Evolutionary conservation across 108 stramenopile species (phyloP).

Genomic region (Cyclotella baltica): DNA sequence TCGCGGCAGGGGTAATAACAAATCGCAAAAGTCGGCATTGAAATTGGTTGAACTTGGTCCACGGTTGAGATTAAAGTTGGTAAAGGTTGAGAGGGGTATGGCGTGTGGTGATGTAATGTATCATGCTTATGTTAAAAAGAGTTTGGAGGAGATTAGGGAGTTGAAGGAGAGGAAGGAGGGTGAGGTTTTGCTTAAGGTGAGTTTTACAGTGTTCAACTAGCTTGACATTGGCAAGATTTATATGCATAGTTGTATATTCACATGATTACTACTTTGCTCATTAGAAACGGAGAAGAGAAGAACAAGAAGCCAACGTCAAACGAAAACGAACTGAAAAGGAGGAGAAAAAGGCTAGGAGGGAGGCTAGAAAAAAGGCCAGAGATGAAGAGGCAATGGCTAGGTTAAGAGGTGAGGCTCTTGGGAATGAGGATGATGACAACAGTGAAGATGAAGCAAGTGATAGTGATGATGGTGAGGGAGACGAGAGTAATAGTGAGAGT

Average conservation of each 20-base stretch:
- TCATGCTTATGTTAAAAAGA: constrained; percentile 91
- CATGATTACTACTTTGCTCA: not conserved
- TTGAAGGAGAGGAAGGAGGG: constrained; percentile 69
- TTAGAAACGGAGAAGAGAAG: constrained; percentile 72
- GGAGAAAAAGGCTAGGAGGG: constrained; percentile 81
- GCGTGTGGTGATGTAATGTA: constrained; percentile 96
- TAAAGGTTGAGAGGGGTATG: constrained; percentile 96
- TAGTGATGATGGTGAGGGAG: constrained; percentile 44
- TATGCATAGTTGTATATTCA: not conserved
- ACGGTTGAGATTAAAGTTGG: constrained; percentile 86
- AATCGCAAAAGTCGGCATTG: constrained; percentile 88
- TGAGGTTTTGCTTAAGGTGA: constrained; percentile 64
- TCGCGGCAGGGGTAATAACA: constrained; percentile 82
- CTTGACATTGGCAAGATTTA: too few relatives aligned
- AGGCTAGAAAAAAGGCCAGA: constrained; percentile 71
- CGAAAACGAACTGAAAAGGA: constrained; percentile 74
- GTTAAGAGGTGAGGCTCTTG: constrained; percentile 58
- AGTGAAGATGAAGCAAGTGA: constrained; percentile 45
- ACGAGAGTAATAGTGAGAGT: constrained; percentile 35
- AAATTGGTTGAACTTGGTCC: constrained; percentile 98
- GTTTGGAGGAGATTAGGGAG: constrained; percentile 73
- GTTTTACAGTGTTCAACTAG: too few relatives aligned
- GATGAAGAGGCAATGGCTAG: constrained; percentile 81
- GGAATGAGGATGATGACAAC: constrained; percentile 5
- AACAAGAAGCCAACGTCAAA: constrained; percentile 88